Conservation (phyloP, 2,329 filamentous ascomycete genomes). For the Calonectria henricotiae region DNA sequence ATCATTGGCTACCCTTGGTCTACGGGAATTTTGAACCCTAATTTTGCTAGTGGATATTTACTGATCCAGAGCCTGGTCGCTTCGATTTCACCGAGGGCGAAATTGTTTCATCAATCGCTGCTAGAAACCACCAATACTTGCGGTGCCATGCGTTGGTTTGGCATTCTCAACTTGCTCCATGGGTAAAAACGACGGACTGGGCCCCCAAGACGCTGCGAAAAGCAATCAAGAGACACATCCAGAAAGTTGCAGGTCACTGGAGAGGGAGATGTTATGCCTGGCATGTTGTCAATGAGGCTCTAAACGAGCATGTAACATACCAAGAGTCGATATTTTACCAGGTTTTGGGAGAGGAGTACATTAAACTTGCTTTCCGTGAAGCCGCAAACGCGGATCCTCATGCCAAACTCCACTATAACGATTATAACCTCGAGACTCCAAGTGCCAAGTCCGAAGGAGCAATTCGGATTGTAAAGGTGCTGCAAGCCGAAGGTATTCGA, state of each 20-base stretch:
- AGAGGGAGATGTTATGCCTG: constrained; percentile 66
- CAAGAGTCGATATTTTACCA: constrained; percentile 65
- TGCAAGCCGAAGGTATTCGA: constrained; percentile 59
- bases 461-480: constrained; percentile 54
- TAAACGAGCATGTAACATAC: constrained; percentile 68
- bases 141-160: constrained; percentile 74
- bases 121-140: constrained; percentile 65
- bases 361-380: constrained; percentile 67
- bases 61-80: constrained; percentile 1
- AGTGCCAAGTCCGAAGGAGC: constrained; percentile 57
- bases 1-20: not conserved
- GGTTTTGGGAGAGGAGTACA: constrained; percentile 67
- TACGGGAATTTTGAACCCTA: not conserved
- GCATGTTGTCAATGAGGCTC: constrained; percentile 71
- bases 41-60: constrained; percentile 10
- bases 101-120: constrained; percentile 51
- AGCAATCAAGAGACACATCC: constrained; percentile 70
- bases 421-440: constrained; percentile 67
- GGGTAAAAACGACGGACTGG: constrained; percentile 55
- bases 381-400: constrained; percentile 63
- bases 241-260: constrained; percentile 63
- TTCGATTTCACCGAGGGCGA: constrained; percentile 24
- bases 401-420: constrained; percentile 70
- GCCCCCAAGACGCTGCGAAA: constrained; percentile 68
- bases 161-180: constrained; percentile 56